Evolutionary conservation across 441 rosid genomes (phyloP).

Genomic region (Eutrema salsugineum): DNA sequence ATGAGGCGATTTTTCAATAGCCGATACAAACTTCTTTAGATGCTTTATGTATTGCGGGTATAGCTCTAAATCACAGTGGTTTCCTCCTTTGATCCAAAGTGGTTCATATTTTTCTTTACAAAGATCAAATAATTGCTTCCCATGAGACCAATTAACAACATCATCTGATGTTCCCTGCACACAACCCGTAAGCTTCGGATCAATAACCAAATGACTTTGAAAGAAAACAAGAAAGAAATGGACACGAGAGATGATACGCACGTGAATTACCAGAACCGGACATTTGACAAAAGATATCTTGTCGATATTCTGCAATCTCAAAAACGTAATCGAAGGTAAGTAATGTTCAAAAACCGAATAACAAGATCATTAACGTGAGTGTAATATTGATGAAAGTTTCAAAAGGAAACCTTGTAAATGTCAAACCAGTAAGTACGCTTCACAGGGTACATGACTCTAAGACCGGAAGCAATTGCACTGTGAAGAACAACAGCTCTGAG

Average conservation of each 20-base stretch:
- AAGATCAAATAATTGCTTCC: conserved; percentile 82
- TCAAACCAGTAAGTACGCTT: conserved; percentile 94
- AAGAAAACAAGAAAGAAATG: neutral
- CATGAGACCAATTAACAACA: conserved; percentile 89
- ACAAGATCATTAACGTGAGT: neutral
- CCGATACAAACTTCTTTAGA: conserved; percentile 81
- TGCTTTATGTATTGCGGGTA: conserved; percentile 85
- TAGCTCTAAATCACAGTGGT: conserved; percentile 85
- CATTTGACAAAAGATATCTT: conserved; percentile 76
- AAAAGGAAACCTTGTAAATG: conserved; percentile 65
- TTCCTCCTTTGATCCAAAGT: conserved; percentile 90
- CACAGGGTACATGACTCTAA: conserved; percentile 91
- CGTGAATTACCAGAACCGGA: conserved; percentile 83
- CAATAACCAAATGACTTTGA: neutral
- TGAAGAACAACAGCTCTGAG: conserved; percentile 93
- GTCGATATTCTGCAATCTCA: conserved; percentile 69
- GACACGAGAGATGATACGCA: conserved; percentile 34
- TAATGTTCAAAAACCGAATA: neutral
- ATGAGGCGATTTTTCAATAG: conserved; percentile 55
- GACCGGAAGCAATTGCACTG: conserved; percentile 90
- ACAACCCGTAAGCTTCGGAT: neutral
- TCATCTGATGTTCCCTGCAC: conserved; percentile 91
- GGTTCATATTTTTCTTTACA: conserved; percentile 94
- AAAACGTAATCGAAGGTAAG: conserved; percentile 18
- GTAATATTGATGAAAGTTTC: neutral